These are phyloP conservation scores for Sphaerulina musiva DNA, from an alignment of 2,329 filamentous ascomycete species.

Conservation along the genomic window DNA sequence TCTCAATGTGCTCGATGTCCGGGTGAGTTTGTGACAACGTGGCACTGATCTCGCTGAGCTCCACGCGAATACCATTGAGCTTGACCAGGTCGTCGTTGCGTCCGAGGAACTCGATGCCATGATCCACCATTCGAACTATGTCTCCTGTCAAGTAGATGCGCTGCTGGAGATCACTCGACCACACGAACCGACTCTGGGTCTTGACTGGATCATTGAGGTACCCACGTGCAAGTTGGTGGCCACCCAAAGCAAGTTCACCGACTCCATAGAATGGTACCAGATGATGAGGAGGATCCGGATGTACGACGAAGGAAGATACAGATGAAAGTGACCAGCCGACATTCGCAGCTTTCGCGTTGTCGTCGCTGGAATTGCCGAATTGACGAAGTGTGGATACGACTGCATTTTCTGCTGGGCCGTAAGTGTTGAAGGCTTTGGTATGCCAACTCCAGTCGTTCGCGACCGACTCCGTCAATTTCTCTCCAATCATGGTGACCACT, in stretches of 20 bases:
- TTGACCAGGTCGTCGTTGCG: slow-evolving; percentile 72
- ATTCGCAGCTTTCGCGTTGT: not conserved
- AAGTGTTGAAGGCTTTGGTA: not conserved
- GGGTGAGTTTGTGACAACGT: not conserved
- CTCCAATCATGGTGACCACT: not conserved
- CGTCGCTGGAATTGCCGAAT: not conserved
- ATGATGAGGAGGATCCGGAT: not conserved
- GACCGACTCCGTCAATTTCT: not conserved
- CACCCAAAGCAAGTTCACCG: not conserved
- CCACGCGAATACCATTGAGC: slow-evolving; percentile 67
- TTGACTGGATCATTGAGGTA: not conserved
- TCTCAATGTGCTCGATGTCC: not conserved
- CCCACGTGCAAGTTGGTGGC: not conserved
- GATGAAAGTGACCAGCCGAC: not conserved
- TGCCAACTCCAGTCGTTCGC: not conserved
- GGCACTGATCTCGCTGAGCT: slow-evolving; percentile 61
- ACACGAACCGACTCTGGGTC: not conserved
- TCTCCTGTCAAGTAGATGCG: not conserved
- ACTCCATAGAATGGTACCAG: not conserved
- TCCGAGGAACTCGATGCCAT: slow-evolving; percentile 36
- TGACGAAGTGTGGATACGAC: not conserved
- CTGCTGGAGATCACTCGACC: not conserved
- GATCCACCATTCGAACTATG: not conserved
- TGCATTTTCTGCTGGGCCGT: not conserved
- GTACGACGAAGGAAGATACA: not conserved